Percentiles rank a stretch among this genome's conserved stretches.
phyloP scores from a whole-genome alignment of 768 basidiomycete genomes.

The Mycena albidolilacea region DNA sequence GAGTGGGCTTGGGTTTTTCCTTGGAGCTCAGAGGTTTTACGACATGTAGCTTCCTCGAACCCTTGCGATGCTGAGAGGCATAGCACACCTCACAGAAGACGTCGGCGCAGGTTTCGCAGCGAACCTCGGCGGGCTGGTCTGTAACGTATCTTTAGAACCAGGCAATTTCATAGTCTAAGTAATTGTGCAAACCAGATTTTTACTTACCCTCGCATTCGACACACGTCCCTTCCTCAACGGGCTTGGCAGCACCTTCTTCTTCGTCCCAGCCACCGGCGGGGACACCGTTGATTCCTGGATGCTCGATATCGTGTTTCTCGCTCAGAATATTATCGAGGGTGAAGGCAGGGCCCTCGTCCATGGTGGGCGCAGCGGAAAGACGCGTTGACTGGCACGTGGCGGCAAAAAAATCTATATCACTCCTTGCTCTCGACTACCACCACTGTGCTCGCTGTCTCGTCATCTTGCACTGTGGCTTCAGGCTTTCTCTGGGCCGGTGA shows the following conservation, averaged over 20 bases:
- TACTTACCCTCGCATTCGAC: conserved; percentile 87
- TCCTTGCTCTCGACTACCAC: not conserved
- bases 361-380: conserved; percentile 9
- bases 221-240: conserved; percentile 76
- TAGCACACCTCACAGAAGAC: conserved; percentile 90
- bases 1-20: conserved; percentile 45
- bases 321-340: conserved; percentile 82
- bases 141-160: conserved; percentile 14
- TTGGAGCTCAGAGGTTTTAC: conserved; percentile 60
- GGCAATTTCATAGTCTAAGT: conserved; percentile 27
- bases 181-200: conserved; percentile 12
- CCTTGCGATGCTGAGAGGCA: conserved; percentile 87
- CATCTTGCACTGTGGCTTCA: not conserved
- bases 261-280: conserved; percentile 77
- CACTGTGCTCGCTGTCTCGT: no score
- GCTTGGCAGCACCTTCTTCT: conserved; percentile 60
- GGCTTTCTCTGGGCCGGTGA: no score
- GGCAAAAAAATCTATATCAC: not conserved
- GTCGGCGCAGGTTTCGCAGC: conserved; percentile 81
- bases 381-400: conserved; percentile 2
- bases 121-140: conserved; percentile 89
- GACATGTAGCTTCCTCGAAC: conserved; percentile 76
- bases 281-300: conserved; percentile 59
- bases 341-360: conserved; percentile 52
- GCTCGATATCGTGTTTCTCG: conserved; percentile 72